These are phyloP conservation scores for Scutellaria baicalensis DNA, from an alignment of 257 asterid species.

Conservation along the genomic window DNA sequence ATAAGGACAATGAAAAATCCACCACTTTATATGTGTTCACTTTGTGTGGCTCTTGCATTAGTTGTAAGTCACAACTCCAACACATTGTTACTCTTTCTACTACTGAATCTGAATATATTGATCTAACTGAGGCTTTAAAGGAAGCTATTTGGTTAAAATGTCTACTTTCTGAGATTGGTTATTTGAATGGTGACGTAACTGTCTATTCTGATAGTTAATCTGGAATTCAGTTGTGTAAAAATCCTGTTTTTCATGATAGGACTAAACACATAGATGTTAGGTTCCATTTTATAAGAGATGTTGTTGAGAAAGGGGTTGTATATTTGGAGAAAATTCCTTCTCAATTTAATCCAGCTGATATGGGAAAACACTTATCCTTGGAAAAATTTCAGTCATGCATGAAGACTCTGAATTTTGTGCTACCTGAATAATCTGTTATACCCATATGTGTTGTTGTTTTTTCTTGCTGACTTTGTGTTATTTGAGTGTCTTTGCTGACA, in stretches of 20 bases:
- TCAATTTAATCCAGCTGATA: not conserved
- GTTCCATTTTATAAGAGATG: not conserved
- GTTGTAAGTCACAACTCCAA: constrained; percentile 1
- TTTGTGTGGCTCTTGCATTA: constrained; percentile 1
- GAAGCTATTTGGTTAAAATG: not conserved
- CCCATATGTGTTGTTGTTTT: too few relatives aligned
- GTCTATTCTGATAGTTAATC: not conserved
- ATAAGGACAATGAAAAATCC: not conserved
- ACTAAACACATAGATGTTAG: not conserved
- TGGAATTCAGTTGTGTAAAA: not conserved
- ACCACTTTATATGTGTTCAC: not conserved
- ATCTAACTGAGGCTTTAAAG: not conserved
- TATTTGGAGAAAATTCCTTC: not conserved
- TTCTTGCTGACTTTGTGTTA: too few relatives aligned
- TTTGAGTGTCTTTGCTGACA: too few relatives aligned
- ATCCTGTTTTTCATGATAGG: not conserved
- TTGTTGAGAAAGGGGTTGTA: not conserved
- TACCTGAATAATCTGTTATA: too few relatives aligned
- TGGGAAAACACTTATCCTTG: not conserved
- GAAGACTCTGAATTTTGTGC: too few relatives aligned
- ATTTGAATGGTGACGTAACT: not conserved
- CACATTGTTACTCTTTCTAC: not conserved
- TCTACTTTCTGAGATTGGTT: too few relatives aligned
- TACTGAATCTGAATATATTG: not conserved
- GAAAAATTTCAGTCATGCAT: too few relatives aligned